phyloP scores from a whole-genome alignment of 805 yeast genomes.

The Cyberlindnera meyerae region DNA sequence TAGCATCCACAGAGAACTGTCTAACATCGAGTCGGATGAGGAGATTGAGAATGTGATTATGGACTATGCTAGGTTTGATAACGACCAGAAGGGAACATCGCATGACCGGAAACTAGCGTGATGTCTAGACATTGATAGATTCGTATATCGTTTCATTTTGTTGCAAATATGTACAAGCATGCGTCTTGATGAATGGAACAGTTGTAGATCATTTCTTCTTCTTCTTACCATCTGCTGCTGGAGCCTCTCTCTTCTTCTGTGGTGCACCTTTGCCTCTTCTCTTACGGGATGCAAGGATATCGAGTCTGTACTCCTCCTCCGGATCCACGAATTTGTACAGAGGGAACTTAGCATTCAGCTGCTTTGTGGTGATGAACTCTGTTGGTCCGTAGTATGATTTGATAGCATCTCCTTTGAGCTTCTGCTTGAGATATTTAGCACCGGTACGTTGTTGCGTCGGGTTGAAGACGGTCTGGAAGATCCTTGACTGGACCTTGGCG shows the following conservation, averaged over 20 bases:
- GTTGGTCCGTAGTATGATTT: constrained; percentile 72
- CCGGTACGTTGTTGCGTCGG: constrained; percentile 79
- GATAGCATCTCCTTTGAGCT: constrained; percentile 68
- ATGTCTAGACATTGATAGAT: too few species aligned
- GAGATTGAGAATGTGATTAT: constrained; percentile 1
- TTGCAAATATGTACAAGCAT: constrained; percentile 3
- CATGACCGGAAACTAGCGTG: too few species aligned
- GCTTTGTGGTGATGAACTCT: constrained; percentile 58
- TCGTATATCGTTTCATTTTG: too few species aligned
- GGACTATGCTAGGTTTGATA: constrained; percentile 2
- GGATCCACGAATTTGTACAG: constrained; percentile 53
- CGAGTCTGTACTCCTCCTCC: constrained; percentile 63
- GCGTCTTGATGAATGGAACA: neutral
- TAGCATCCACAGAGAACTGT: neutral
- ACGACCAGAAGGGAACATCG: constrained; percentile 7
- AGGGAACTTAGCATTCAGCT: constrained; percentile 50
- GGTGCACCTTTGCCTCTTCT: constrained; percentile 91
- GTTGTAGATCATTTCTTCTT: constrained; percentile 34
- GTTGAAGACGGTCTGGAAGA: constrained; percentile 53
- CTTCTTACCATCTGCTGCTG: constrained; percentile 32
- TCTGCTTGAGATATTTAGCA: constrained; percentile 58
- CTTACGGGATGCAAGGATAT: constrained; percentile 41
- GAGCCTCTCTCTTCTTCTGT: constrained; percentile 55
- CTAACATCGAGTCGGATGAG: constrained; percentile 3
- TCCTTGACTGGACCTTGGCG: constrained; percentile 54